These are phyloP conservation scores for Straminergon stramineum DNA, from an alignment of 225 moss, liverwort and hornwort species.

Conservation along the genomic window DNA sequence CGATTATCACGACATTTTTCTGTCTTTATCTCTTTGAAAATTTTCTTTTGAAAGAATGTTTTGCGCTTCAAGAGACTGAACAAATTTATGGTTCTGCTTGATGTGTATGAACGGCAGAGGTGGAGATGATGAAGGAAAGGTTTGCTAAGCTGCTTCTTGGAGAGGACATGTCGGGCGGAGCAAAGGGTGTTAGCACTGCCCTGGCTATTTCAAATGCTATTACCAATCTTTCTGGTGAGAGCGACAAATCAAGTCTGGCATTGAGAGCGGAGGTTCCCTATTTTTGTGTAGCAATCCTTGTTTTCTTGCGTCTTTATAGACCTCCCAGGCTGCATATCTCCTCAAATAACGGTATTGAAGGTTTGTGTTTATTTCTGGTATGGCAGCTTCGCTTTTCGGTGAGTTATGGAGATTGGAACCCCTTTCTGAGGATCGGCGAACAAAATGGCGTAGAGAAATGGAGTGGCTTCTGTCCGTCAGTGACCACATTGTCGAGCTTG, in stretches of 20 bases:
- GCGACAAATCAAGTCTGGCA: neutral
- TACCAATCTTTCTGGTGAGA: constrained; percentile 84
- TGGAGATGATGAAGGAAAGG: constrained; percentile 96
- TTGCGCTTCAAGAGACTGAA: neutral
- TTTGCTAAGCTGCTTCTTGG: constrained; percentile 95
- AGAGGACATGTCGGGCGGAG: constrained; percentile 97
- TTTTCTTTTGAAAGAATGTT: neutral
- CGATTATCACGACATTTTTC: neutral
- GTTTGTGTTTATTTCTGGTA: neutral
- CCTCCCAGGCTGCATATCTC: neutral
- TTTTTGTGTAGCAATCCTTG: neutral
- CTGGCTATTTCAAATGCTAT: constrained; percentile 95
- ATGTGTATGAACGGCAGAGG: constrained; percentile 34
- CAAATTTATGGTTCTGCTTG: neutral
- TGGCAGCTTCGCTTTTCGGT: constrained; percentile 85
- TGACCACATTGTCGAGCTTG: constrained; percentile 93
- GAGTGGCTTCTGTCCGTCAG: constrained; percentile 94
- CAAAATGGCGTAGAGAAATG: constrained; percentile 93
- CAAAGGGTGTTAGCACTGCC: constrained; percentile 83
- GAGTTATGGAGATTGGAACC: constrained; percentile 96
- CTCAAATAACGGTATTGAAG: neutral
- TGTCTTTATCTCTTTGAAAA: neutral
- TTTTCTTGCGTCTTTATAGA: neutral
- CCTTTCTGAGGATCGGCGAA: constrained; percentile 59
- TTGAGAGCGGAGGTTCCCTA: neutral